Evolutionary conservation across 768 basidiomycete species (phyloP), one percentile per base, ranked within the genome.

Genomic region (Boletus reticulatus): DNA sequence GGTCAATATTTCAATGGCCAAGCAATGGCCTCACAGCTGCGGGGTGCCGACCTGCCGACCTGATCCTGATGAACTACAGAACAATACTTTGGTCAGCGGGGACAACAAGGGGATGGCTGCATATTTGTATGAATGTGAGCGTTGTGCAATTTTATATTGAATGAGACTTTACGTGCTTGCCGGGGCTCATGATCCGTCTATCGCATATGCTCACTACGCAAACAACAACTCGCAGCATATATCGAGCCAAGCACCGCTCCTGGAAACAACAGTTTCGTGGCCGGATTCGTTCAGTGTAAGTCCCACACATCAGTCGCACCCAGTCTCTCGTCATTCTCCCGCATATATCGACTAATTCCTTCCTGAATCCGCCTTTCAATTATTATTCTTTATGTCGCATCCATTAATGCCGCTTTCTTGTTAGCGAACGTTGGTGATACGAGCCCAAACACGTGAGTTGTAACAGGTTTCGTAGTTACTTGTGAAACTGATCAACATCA

Each of bases 71-170:
- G 36, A 42, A 6, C 19, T 27, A 9, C 59, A 90, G 87, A 92
- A 92, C 66, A 92, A 90, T 59, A 90, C 89, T 1, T 74, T 91
- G n/a, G 80, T 92, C 31, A 90, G 88, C 68, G 72, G 79, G 4
- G 90, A 92, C 70, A 92, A 92, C 75, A 92, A 92, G 68, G 90
- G 90, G 39, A 90, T 92, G 88, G 88, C 89, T 4, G 88, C 88
- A 9, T 86, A 81, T 68, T 67, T 91, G 17, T 92, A 89, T 57
- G 90, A 92, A 77, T 73, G 86, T 87, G 55, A 48, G 78, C 53
- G 1, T 48, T 38, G 17, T 10, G 29, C 22, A n/a, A 29, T 47
- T 50, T 48, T 17, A 14, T 32, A 31, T 20, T 14, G 1, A 13
- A n/a, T 29, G 6, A 36, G 43, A 39, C 49, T 8, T 42, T 16